Evolutionary conservation across 768 basidiomycete genomes (phyloP), one percentile per base, ranked within the genome.

Genomic region (Termitomyces bulborhizus): DNA sequence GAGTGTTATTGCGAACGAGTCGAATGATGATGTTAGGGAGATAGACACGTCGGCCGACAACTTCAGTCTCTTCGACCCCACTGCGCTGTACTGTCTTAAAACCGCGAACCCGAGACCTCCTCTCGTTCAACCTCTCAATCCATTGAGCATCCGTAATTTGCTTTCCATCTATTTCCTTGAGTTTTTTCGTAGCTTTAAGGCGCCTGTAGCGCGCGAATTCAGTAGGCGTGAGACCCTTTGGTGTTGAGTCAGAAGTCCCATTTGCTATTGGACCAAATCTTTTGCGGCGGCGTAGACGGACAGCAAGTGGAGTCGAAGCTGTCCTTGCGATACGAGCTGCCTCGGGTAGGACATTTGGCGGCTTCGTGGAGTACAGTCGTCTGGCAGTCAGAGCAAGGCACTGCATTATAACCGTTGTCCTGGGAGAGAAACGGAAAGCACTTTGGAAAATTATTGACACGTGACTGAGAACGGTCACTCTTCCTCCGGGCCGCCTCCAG

Each of bases 11-110:
- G 24, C 90, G 84, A 43, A 95, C 84, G 54, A 98, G 77, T 54
- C 81, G 80, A 70, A 96, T 86, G 57, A 89, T 69, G 66, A 88
- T 77, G 69, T 98, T 96, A 40, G 94, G 94, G 37, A 98, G 85
- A 73, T 93, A 97, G 24, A 97, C 77, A 59, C 83, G 84, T 62
- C 88, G 84, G 52, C 90, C 94, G 53, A 92, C 79, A 52, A 93
- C 80, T 60, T 78, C 72, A 8, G 74, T 72, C 46, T 79, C 73
- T 46, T 68, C 63, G 32, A 56, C 63, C 40, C 76, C 77, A 13
- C 68, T 61, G 40, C 66, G 67, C 57, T 72, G 68, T 39, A 73
- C 71, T 31, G 69, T 70, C 51, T 72, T 72, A 59, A 85, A 70
- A 68, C 90, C 90, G 61, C 89, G 89, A 48, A 90, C 65, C 18